A percentile compares a stretch with the other conserved stretches of the same genome.
Evolutionary conservation across 257 asterid genomes (phyloP).

Genomic region (Thymus mandschuricus): DNA sequence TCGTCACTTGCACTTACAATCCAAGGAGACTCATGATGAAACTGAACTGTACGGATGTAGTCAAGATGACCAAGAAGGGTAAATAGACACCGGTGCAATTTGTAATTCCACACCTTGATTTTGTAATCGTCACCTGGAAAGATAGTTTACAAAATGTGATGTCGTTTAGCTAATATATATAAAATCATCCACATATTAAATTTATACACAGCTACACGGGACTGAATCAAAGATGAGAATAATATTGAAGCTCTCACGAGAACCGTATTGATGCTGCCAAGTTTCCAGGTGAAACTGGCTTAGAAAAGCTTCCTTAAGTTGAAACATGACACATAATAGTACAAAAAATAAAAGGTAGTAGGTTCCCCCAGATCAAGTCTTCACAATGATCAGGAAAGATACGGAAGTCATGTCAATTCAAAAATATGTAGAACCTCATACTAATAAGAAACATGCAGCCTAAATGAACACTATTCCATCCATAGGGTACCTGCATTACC

Average conservation of each 20-base stretch:
- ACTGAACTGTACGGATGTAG: constrained; percentile 92
- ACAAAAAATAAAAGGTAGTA: not conserved
- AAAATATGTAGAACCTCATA: not conserved
- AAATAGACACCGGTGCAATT: constrained; percentile 91
- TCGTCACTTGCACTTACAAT: constrained; percentile 95
- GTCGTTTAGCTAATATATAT: not conserved
- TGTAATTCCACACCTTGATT: constrained; percentile 97
- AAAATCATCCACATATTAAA: not conserved
- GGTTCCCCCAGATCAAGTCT: not conserved
- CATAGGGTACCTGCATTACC: not conserved
- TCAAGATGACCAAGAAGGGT: constrained; percentile 99
- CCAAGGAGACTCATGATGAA: constrained; percentile 97
- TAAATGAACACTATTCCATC: not conserved
- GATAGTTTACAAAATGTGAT: constrained; percentile 5
- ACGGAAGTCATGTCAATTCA: not conserved
- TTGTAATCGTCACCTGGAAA: constrained; percentile 96
- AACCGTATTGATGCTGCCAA: not conserved
- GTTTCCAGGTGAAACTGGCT: constrained; percentile 8
- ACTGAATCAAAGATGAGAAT: not conserved
- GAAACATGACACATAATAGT: constrained; percentile 1
- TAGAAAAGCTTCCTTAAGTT: constrained; percentile 1
- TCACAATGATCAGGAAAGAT: not conserved
- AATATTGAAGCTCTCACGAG: not conserved
- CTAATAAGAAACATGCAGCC: not conserved
- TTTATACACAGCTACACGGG: not conserved